Conservation (phyloP, 768 basidiomycete species). For the Coprinellus micaceus region DNA sequence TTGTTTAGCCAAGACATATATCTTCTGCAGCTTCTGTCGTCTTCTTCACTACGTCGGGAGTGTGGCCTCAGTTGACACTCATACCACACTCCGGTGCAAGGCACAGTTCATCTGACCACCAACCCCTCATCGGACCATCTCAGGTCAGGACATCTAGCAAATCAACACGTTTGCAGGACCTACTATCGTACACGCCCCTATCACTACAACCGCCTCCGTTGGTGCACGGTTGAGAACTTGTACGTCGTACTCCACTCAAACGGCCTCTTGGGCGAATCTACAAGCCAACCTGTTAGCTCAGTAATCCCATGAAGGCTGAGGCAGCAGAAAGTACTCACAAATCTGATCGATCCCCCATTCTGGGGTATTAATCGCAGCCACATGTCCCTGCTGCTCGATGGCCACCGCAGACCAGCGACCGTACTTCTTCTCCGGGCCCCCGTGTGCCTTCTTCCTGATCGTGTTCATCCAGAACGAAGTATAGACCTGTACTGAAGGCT, state of each 20-base stretch:
- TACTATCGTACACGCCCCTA: too few species aligned
- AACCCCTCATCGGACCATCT: too few species aligned
- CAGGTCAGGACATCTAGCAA: too few species aligned
- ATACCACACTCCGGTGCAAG: too few species aligned
- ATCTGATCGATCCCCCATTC: conserved; percentile 54
- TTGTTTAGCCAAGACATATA: too few species aligned
- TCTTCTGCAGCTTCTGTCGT: too few species aligned
- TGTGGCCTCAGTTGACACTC: too few species aligned
- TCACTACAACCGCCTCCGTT: too few species aligned
- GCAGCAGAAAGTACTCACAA: conserved; percentile 31
- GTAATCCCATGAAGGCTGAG: neutral
- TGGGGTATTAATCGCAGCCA: conserved; percentile 55
- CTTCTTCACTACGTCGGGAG: too few species aligned
- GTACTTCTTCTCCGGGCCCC: conserved; percentile 42
- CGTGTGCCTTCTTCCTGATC: conserved; percentile 45
- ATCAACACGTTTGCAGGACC: too few species aligned
- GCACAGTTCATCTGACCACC: too few species aligned
- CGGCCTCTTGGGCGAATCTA: conserved; percentile 40
- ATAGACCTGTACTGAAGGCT: conserved; percentile 51
- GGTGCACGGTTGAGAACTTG: conserved; percentile 37
- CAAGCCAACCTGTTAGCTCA: neutral
- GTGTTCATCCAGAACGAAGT: conserved; percentile 43
- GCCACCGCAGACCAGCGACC: conserved; percentile 42
- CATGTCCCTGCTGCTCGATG: conserved; percentile 50
- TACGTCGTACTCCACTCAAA: conserved; percentile 47